These are phyloP conservation scores for Micractinium conductrix DNA, from an alignment of 139 green algal species.

Conservation along the genomic window DNA sequence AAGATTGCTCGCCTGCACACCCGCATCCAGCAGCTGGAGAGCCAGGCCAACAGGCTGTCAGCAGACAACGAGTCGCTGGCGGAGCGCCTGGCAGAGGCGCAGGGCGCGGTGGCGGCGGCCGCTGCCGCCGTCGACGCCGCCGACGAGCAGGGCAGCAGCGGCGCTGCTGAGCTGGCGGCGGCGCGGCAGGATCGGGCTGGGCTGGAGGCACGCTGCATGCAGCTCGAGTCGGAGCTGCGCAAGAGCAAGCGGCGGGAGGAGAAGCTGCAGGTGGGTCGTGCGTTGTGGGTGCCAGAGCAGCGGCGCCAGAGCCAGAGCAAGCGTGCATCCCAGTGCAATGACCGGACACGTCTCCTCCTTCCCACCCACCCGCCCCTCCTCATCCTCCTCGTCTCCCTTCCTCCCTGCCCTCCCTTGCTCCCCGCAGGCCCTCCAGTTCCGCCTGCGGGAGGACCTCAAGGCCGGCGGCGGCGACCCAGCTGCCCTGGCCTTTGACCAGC, in stretches of 20 bases:
- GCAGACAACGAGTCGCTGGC: slow-evolving; percentile 1
- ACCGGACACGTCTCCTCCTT: neutral
- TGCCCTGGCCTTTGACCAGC: slow-evolving; percentile 56
- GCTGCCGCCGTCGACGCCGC: slow-evolving; percentile 13
- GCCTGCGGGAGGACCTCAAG: slow-evolving; percentile 76
- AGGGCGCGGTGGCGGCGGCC: neutral
- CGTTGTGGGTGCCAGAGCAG: neutral
- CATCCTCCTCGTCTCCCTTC: neutral
- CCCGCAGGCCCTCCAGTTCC: slow-evolving; percentile 73
- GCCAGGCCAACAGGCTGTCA: slow-evolving; percentile 23
- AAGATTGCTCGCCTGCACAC: slow-evolving; percentile 46
- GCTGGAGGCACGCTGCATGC: slow-evolving; percentile 15
- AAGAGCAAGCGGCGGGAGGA: slow-evolving; percentile 74
- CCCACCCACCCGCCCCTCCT: neutral
- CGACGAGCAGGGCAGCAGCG: slow-evolving; percentile 3
- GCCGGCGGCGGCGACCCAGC: slow-evolving; percentile 33
- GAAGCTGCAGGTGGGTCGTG: slow-evolving; percentile 75
- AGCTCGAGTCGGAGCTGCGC: slow-evolving; percentile 74
- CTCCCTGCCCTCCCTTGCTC: neutral
- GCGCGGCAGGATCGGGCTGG: neutral
- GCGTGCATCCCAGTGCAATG: neutral
- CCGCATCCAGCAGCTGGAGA: slow-evolving; percentile 40
- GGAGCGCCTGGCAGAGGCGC: slow-evolving; percentile 10
- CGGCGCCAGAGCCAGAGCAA: neutral
- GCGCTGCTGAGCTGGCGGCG: slow-evolving; percentile 7